phyloP scores from a whole-genome alignment of 306 rosid genomes.

The Luffa aegyptiaca region DNA sequence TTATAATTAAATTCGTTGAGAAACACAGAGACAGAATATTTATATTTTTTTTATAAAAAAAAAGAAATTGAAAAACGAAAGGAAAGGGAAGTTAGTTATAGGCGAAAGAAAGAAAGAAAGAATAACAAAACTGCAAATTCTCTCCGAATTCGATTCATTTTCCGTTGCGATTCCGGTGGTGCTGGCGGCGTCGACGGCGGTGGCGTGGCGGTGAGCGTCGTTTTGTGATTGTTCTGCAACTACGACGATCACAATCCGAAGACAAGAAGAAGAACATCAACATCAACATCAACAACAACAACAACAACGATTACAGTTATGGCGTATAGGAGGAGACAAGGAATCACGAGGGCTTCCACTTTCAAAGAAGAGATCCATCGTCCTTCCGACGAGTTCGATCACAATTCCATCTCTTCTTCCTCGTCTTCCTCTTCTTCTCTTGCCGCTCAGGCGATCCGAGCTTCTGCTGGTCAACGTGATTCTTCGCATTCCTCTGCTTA shows the following conservation, averaged over 20 bases:
- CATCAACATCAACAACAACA: background rate
- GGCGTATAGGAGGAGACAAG: conserved; percentile 94
- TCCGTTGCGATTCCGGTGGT: background rate
- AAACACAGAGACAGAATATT: background rate
- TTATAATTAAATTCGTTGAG: too few species aligned
- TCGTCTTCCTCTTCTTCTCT: conserved; percentile 41
- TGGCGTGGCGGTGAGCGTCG: background rate
- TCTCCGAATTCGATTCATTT: background rate
- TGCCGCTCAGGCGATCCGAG: conserved; percentile 66
- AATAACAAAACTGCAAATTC: background rate
- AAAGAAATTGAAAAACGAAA: background rate
- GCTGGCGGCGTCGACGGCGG: background rate
- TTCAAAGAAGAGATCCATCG: conserved; percentile 66
- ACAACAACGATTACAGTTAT: conserved; percentile 8
- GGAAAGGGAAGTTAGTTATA: conserved; percentile 12
- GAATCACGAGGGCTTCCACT: conserved; percentile 55
- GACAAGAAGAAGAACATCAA: background rate
- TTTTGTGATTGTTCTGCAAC: conserved; percentile 4
- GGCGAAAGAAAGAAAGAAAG: background rate
- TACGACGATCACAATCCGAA: conserved; percentile 2
- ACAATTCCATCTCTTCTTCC: conserved; percentile 11
- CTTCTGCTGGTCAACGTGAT: conserved; percentile 45
- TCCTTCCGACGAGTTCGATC: conserved; percentile 18
- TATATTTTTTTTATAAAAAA: background rate
- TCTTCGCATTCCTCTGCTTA: conserved; percentile 36